Base-by-base conservation (phyloP, 2,329 filamentous ascomycete species). In the Xylariaceae sp. region DNA sequence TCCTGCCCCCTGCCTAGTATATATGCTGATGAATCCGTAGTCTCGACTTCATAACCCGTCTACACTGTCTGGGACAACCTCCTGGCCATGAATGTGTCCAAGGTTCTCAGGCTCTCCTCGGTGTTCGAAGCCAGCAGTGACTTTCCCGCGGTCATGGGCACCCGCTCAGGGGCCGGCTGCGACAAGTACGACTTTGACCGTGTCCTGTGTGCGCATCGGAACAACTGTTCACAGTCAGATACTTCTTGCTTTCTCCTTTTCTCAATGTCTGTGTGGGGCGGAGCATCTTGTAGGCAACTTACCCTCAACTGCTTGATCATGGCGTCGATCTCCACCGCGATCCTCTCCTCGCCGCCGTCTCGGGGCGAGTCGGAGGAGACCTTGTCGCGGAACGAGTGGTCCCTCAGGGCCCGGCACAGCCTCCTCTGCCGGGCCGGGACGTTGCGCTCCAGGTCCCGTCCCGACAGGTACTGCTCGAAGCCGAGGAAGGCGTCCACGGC, bases 131-230 rank as follows among this genome's bases (percentile, higher is more conserved):
- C 41, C 15, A 52, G 35, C 9, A 51, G 35, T 2, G 50, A 54
- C 37, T 57, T 58, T 8, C 55, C 56, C 10, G 56, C 56, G 18
- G 56, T 59, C 58, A 60, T 59, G 16, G 49, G 50, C 18, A 57
- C 31, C 17, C 55, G 38, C 32, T 59, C 56, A 10, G 56, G 54
- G 5, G 56, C 54, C 6, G 53, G 51, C 14, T 49, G 38, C 16
- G 38, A 37, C 15, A 60, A 37, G 30, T 59, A 58, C 9, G 36
- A 19, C 33, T 48, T 51, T 6, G 47, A 47, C 13, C 56, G 49
- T 1, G 42, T 39, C 13, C 50, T 36, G 33, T 60, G 57, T 7
- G 56, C 52, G 3, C 50, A 37, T 17, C 57, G 48, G 32, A 59
- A 59, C 12, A 47, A 8, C 50, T 53, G 22, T 4, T 22, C 2